Conservation (phyloP, 108 stramenopile genomes). For the Aurantiochytrium sp. region DNA sequence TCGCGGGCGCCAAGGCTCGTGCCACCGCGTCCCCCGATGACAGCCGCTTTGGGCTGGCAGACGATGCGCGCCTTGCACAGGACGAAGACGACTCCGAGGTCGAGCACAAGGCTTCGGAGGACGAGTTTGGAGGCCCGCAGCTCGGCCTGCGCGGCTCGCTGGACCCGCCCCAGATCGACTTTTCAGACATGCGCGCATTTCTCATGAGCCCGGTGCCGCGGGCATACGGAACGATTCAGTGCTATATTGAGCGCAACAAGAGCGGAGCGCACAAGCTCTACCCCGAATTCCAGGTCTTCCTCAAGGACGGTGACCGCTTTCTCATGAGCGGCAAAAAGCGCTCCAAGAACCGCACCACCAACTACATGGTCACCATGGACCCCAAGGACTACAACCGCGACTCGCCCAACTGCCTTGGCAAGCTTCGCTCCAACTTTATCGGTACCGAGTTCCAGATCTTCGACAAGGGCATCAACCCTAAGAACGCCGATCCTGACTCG, state of each 20-base stretch:
- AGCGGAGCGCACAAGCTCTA: conserved; percentile 66
- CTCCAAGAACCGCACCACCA: conserved; percentile 72
- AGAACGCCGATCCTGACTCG: conserved; percentile 42
- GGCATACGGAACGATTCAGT: conserved; percentile 67
- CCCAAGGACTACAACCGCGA: conserved; percentile 66
- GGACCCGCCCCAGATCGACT: conserved; percentile 14
- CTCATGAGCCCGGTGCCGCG: conserved; percentile 67
- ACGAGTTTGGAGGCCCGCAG: background rate
- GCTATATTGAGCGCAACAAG: conserved; percentile 73
- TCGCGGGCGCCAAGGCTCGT: no score
- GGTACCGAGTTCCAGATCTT: conserved; percentile 81
- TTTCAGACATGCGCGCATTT: conserved; percentile 59
- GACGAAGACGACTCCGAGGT: background rate
- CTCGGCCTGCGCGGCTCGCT: background rate
- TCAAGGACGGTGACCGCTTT: conserved; percentile 72
- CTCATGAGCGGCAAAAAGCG: conserved; percentile 79
- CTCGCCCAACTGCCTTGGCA: conserved; percentile 70
- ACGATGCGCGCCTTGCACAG: background rate
- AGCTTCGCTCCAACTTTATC: conserved; percentile 75
- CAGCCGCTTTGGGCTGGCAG: no score
- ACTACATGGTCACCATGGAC: conserved; percentile 74
- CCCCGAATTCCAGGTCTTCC: conserved; percentile 72
- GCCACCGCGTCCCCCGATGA: no score
- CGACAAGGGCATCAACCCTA: conserved; percentile 73
- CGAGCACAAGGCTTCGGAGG: background rate